A percentile compares a stretch with the other conserved stretches of the same genome.
Evolutionary conservation across 177 flowering plant genomes (phyloP).

Genomic region (Vitis hybrid): DNA sequence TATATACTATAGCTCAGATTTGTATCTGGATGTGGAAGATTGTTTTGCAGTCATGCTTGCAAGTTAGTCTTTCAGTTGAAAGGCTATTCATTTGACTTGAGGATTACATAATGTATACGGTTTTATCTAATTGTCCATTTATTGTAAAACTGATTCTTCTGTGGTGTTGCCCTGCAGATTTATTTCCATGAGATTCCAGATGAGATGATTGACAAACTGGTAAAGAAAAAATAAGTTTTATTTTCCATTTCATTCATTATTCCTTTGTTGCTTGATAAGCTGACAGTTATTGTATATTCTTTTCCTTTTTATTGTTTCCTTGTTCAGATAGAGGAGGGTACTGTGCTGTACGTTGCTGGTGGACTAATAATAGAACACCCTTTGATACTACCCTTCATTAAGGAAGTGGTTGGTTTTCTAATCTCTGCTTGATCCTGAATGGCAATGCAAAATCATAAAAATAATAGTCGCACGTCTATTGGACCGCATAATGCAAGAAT

Average conservation of each 20-base stretch:
- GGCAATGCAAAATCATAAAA: no score
- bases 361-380: constrained; percentile 69
- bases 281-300: not conserved
- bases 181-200: constrained; percentile 88
- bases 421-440: not conserved
- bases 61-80: not conserved
- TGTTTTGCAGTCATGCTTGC: not conserved
- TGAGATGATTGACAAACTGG: constrained; percentile 78
- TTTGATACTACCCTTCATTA: constrained; percentile 55
- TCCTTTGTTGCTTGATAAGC: not conserved
- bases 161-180: constrained; percentile 50
- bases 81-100: not conserved
- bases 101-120: not conserved
- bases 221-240: constrained; percentile 20
- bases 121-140: not conserved
- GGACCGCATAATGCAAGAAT: no score
- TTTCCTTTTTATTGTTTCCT: not conserved
- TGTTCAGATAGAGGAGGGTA: constrained; percentile 56
- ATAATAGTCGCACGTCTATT: no score
- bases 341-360: constrained; percentile 58
- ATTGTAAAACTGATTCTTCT: not conserved
- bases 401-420: constrained; percentile 66
- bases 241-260: not conserved
- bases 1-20: not conserved
- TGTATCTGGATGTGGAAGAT: not conserved